Percentiles rank a stretch among this genome's conserved stretches.
Evolutionary conservation across 2,329 filamentous ascomycete species (phyloP).

Genomic region (Ceratocystis colombiana): DNA sequence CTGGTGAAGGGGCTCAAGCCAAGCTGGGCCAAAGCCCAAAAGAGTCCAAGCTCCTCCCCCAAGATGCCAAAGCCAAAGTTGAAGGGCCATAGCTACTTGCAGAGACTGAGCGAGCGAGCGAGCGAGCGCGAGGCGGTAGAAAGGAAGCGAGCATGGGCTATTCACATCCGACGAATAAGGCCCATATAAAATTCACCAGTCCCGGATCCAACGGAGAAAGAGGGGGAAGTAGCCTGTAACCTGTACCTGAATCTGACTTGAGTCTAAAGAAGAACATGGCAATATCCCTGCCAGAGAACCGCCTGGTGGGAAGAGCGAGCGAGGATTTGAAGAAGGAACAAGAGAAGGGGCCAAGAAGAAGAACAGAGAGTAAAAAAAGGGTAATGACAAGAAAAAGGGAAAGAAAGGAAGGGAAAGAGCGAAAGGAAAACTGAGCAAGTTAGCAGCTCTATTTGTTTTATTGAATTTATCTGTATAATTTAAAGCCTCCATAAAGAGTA

Average conservation of each 20-base stretch:
- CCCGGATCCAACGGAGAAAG: neutral
- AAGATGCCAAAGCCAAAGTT: conserved; percentile 1
- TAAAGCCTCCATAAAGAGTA: neutral
- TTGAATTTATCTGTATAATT: neutral
- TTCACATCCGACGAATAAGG: neutral
- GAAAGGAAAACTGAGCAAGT: neutral
- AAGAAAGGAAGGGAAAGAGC: no score
- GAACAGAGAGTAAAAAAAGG: neutral
- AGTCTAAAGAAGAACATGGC: conserved; percentile 14
- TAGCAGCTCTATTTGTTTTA: neutral
- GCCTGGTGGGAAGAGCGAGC: neutral
- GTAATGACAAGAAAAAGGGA: neutral
- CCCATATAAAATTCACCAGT: neutral
- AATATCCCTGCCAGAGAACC: neutral
- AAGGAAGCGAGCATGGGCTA: neutral
- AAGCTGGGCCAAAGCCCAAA: conserved; percentile 6
- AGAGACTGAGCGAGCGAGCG: neutral
- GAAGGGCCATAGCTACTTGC: neutral
- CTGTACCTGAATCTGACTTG: conserved; percentile 13
- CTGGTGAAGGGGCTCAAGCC: conserved; percentile 12
- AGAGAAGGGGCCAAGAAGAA: neutral
- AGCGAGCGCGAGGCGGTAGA: neutral
- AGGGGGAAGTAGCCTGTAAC: neutral
- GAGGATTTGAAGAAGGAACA: neutral
- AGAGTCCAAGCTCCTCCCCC: conserved; percentile 1